These are phyloP conservation scores for Cordyceps cateniannulata DNA, from an alignment of 2,329 filamentous ascomycete genomes.

Conservation along the genomic window DNA sequence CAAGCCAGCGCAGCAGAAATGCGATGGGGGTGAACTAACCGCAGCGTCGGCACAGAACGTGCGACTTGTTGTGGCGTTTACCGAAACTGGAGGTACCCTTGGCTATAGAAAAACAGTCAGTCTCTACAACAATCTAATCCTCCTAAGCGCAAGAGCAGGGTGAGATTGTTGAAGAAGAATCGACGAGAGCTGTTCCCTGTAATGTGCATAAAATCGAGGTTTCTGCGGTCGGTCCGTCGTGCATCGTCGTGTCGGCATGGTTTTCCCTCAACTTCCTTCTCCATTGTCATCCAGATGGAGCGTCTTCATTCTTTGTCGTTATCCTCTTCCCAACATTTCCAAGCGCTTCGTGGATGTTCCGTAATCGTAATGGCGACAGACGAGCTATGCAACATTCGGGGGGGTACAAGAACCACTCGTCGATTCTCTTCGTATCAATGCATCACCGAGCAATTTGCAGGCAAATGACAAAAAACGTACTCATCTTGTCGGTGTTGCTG, in stretches of 20 bases:
- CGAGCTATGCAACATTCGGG: not conserved
- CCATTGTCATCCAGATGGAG: too few relatives aligned
- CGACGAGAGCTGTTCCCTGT: not conserved
- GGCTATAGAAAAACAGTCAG: slow-evolving; percentile 32
- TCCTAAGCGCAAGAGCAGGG: not conserved
- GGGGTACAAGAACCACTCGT: not conserved
- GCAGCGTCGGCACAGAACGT: slow-evolving; percentile 97
- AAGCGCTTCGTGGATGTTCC: too few relatives aligned
- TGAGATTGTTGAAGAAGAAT: not conserved
- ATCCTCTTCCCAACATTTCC: too few relatives aligned
- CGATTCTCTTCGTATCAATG: not conserved
- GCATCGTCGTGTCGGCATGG: not conserved
- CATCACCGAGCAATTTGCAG: not conserved
- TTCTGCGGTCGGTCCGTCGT: not conserved
- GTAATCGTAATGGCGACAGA: not conserved
- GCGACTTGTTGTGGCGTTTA: slow-evolving; percentile 91
- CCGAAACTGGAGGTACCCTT: slow-evolving; percentile 54
- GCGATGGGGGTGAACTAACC: slow-evolving; percentile 56
- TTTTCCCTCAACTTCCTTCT: not conserved
- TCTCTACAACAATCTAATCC: not conserved
- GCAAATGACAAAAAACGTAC: slow-evolving; percentile 34
- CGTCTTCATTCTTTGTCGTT: too few relatives aligned
- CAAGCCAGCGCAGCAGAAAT: not conserved
- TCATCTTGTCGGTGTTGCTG: slow-evolving; percentile 49
- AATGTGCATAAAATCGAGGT: not conserved